These are phyloP conservation scores for Zasmidium angulare DNA, from an alignment of 2,329 filamentous ascomycete species.

Conservation along the genomic window DNA sequence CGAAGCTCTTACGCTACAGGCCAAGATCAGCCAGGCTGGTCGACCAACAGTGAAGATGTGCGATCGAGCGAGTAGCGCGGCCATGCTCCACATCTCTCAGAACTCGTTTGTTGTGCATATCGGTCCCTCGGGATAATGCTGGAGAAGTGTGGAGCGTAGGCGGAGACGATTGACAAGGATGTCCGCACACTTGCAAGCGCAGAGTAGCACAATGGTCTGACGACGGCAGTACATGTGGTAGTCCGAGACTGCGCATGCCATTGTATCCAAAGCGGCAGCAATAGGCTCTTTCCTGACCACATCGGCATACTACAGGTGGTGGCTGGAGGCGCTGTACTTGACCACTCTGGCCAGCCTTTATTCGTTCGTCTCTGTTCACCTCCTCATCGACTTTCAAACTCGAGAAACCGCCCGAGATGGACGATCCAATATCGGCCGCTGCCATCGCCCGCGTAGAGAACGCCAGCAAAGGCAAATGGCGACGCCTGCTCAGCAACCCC, in stretches of 20 bases:
- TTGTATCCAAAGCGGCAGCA: neutral
- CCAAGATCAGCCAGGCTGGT: neutral
- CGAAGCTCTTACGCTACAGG: too few relatives aligned
- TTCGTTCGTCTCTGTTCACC: too few relatives aligned
- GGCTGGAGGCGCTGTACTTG: too few relatives aligned
- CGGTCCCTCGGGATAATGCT: neutral
- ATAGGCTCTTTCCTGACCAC: neutral
- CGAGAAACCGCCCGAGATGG: too few relatives aligned
- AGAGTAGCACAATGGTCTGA: neutral
- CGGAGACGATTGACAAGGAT: neutral
- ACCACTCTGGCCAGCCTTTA: too few relatives aligned
- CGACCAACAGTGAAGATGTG: neutral
- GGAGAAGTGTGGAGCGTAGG: neutral
- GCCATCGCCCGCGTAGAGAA: slow-evolving; percentile 5
- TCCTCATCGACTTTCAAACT: too few relatives aligned
- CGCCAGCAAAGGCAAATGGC: slow-evolving; percentile 10
- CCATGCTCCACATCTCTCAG: neutral
- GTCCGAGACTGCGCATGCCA: neutral
- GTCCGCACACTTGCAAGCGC: neutral
- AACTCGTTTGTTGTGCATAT: neutral
- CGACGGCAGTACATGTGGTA: neutral
- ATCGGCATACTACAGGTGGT: too few relatives aligned
- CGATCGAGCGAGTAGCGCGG: too few relatives aligned
- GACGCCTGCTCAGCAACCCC: slow-evolving; percentile 12
- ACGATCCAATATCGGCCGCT: slow-evolving; percentile 4